A percentile compares a stretch with the other conserved stretches of the same genome.
phyloP scores from a whole-genome alignment of 208 protist genomes.

The Acanthamoeba triangularis region DNA sequence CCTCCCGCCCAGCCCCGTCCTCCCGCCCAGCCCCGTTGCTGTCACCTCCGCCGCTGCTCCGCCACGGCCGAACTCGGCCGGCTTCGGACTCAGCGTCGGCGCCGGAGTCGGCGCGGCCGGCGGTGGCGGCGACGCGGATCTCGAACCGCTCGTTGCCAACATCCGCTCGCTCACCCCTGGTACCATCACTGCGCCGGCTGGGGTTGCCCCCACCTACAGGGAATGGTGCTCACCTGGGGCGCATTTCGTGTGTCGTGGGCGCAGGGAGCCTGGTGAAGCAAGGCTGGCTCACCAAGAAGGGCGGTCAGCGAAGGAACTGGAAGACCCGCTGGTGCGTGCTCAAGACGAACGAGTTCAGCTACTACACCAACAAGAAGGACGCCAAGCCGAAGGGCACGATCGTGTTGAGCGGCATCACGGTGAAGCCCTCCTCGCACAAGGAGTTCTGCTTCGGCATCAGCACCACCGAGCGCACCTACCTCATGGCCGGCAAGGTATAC shows the following conservation, averaged over 20 bases:
- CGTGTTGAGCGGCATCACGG: slow-evolving; percentile 60
- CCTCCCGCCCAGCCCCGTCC: background rate
- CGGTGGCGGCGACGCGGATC: background rate
- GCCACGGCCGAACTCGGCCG: background rate
- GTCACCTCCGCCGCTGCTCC: background rate
- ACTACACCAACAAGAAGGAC: slow-evolving; percentile 74
- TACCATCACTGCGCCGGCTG: background rate
- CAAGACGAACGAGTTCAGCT: slow-evolving; percentile 73
- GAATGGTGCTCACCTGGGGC: background rate
- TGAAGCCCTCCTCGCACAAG: slow-evolving; percentile 59
- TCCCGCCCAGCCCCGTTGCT: background rate
- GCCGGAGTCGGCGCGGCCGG: background rate
- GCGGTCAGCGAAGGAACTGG: slow-evolving; percentile 68
- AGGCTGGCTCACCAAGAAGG: slow-evolving; percentile 73
- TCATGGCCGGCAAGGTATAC: slow-evolving; percentile 73
- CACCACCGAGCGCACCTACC: slow-evolving; percentile 63
- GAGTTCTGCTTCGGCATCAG: slow-evolving; percentile 71
- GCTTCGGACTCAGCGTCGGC: background rate
- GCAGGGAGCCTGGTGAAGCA: slow-evolving; percentile 57
- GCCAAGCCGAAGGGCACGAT: slow-evolving; percentile 72
- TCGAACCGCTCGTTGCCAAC: background rate
- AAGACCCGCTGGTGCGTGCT: slow-evolving; percentile 76
- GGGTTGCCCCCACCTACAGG: too few species aligned
- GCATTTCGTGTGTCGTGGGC: background rate
- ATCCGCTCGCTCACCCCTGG: slow-evolving; percentile 13